Evolutionary conservation across 2,329 filamentous ascomycete species (phyloP), one percentile per base, ranked within the genome.

Genomic region (Trichoderma polysporum): DNA sequence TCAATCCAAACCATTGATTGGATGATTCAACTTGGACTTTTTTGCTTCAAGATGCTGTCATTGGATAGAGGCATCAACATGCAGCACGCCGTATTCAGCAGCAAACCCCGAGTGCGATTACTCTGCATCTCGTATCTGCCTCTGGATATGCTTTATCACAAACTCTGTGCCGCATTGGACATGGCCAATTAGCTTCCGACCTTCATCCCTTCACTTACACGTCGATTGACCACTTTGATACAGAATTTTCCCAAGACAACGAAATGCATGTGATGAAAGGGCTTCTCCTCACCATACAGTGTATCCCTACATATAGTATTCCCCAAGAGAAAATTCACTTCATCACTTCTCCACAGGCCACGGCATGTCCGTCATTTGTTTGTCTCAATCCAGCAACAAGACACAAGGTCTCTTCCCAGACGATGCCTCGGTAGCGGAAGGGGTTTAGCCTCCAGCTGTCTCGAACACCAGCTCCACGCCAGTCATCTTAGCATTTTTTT

Each of bases 391-490:
- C 19, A 54, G 57, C 35, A 66, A 56, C 31, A 19, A 61, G 57
- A 45, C 47, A 61, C 64, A 52, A n/a, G 53, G 53, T 9, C 53
- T 56, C 52, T 58, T 37, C 52, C 19, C 31, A n/a, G n/a, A 39
- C 10, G 19, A 27, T 29, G 35, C 64, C 15, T 66, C 64, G 64
- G 64, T 61, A 47, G 19, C 64, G 47, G 37, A 66, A 61, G 12
- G 2, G 57, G 64, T n/a, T 47, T 66, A 66, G 60, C 37, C 25
- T 39, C 27, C 9, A 31, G 19, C 31, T n/a, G 33, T 54, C 49
- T 54, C 49, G 27, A 35, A 53, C 60, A 63, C 33, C 49, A 63
- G 60, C 60, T 53, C 60, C 60, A 63, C 60, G 50, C 60, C 49
- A 52, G 27, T 41, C 31, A 31, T 31, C 35, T 45, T 54, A 31